Percentiles rank a stretch among this genome's conserved stretches.
phyloP scores from a whole-genome alignment of 2,329 filamentous ascomycete genomes.

The Aureobasidium sp. region DNA sequence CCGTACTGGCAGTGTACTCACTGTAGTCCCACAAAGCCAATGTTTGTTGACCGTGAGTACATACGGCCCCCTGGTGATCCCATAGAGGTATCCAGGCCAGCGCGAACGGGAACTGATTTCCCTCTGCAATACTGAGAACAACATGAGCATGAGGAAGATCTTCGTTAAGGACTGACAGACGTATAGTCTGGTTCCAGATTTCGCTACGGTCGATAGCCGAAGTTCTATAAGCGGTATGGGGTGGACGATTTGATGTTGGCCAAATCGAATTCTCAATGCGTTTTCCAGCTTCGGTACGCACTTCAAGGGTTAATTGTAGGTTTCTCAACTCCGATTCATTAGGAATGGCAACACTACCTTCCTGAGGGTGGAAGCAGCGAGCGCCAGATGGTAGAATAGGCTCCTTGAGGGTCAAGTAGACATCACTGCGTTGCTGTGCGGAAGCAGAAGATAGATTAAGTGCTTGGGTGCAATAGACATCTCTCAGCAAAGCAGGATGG shows the following conservation, averaged over 20 bases:
- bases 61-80: slow-evolving; percentile 57
- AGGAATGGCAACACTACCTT: slow-evolving; percentile 70
- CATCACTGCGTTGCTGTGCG: slow-evolving; percentile 81
- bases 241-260: slow-evolving; percentile 71
- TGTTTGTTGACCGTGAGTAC: slow-evolving; percentile 45
- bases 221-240: slow-evolving; percentile 81
- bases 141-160: slow-evolving; percentile 80
- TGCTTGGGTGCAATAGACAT: slow-evolving; percentile 72
- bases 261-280: slow-evolving; percentile 84
- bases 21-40: slow-evolving; percentile 86
- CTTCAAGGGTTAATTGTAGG: slow-evolving; percentile 81
- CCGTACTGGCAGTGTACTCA: slow-evolving; percentile 72
- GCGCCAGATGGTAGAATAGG: slow-evolving; percentile 66
- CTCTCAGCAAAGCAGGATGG: slow-evolving; percentile 80
- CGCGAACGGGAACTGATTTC: slow-evolving; percentile 81
- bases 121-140: slow-evolving; percentile 82
- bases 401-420: slow-evolving; percentile 80
- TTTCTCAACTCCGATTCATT: slow-evolving; percentile 61
- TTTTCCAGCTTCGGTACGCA: slow-evolving; percentile 70
- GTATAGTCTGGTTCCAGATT: slow-evolving; percentile 81
- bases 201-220: slow-evolving; percentile 72
- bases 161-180: slow-evolving; percentile 68
- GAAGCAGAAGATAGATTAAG: slow-evolving; percentile 93
- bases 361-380: slow-evolving; percentile 61
- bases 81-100: slow-evolving; percentile 90